These are phyloP conservation scores for Coniochaeta prunicola DNA, from an alignment of 2,329 filamentous ascomycete species.

Conservation along the genomic window DNA sequence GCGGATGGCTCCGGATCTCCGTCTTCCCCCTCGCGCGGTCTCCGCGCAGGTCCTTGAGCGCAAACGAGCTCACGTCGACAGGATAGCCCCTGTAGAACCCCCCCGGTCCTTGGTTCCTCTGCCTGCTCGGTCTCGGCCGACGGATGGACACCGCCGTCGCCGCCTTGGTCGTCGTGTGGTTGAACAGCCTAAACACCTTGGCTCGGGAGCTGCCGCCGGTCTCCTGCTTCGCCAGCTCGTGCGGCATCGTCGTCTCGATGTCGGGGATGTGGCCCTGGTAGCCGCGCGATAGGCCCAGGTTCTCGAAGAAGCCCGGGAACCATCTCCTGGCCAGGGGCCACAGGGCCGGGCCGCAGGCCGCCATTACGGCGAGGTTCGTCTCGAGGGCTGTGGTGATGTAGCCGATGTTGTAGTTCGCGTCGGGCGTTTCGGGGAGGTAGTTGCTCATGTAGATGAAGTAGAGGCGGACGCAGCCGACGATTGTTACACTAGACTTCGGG, in stretches of 20 bases:
- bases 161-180: neutral
- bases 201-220: neutral
- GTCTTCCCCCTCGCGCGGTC: conserved; percentile 17
- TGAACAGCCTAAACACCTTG: neutral
- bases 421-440: conserved; percentile 12
- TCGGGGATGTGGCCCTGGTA: conserved; percentile 6
- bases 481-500: conserved; percentile 13
- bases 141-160: neutral
- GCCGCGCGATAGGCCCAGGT: conserved; percentile 14
- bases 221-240: neutral
- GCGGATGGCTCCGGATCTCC: conserved; percentile 20
- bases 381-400: conserved; percentile 25
- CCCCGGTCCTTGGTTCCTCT: neutral
- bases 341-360: conserved; percentile 28
- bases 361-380: conserved; percentile 29
- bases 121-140: neutral
- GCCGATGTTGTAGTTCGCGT: conserved; percentile 21
- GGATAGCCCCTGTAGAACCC: neutral
- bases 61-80: conserved; percentile 4
- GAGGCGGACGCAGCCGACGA: conserved; percentile 20
- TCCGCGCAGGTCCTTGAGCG: conserved; percentile 19
- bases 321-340: conserved; percentile 25
- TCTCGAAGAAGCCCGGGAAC: conserved; percentile 17
- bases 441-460: conserved; percentile 15
- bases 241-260: conserved; percentile 1